Conservation (phyloP, 1,139 yeast genomes). For the Hanseniaspora gamundiae region DNA sequence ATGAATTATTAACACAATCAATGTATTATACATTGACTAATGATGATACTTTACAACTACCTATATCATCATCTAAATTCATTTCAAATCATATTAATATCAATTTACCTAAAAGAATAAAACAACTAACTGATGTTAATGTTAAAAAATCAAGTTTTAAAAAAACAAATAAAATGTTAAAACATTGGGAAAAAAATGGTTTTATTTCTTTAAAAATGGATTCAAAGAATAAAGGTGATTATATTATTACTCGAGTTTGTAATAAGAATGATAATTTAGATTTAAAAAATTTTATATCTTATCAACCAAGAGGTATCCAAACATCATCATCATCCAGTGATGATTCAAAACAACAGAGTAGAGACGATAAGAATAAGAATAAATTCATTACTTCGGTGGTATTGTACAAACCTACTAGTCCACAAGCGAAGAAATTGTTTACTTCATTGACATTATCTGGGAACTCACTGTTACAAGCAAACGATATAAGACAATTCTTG, state of each 20-base stretch:
- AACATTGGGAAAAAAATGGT: constrained; percentile 69
- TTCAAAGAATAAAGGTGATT: constrained; percentile 54
- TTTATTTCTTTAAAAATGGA: constrained; percentile 61
- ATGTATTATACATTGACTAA: constrained; percentile 55
- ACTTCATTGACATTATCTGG: too few relatives aligned
- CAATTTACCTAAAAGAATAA: constrained; percentile 43
- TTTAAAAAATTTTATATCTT: constrained; percentile 43
- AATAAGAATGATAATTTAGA: constrained; percentile 37
- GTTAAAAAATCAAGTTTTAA: constrained; percentile 84
- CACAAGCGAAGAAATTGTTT: constrained; percentile 3
- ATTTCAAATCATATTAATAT: constrained; percentile 57
- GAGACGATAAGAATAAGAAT: neutral
- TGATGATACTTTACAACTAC: constrained; percentile 39
- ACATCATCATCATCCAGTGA: constrained; percentile 17
- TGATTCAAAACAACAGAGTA: constrained; percentile 5
- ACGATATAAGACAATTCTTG: neutral
- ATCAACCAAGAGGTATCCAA: constrained; percentile 32
- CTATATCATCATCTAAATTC: constrained; percentile 61
- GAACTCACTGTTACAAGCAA: too few relatives aligned
- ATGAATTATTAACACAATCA: constrained; percentile 59
- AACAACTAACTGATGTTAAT: constrained; percentile 36
- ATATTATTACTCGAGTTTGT: constrained; percentile 36
- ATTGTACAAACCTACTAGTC: constrained; percentile 6
- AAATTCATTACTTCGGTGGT: constrained; percentile 3
- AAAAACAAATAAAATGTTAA: constrained; percentile 73